Evolutionary conservation across 441 rosid genomes (phyloP).

Genomic region (Biscutella laevigata): DNA sequence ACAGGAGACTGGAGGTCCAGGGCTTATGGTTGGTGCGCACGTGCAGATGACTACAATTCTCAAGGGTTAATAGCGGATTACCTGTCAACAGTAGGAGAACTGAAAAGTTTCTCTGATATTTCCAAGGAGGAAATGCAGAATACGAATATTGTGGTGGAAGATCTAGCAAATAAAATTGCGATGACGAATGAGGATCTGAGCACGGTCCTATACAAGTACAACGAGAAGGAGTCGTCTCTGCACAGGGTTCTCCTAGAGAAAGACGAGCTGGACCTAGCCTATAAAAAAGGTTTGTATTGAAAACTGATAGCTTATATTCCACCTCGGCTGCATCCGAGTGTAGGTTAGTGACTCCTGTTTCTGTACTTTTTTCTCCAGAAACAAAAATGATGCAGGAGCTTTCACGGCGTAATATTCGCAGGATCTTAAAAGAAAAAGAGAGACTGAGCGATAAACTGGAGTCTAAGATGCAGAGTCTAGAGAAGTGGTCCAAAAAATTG

Average conservation of each 20-base stretch:
- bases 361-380: constrained; percentile 36
- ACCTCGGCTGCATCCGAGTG: not conserved
- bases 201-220: constrained; percentile 40
- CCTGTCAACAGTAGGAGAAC: constrained; percentile 46
- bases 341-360: not conserved
- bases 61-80: constrained; percentile 60
- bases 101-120: constrained; percentile 49
- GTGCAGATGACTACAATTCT: constrained; percentile 48
- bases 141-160: constrained; percentile 32
- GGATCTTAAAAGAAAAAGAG: constrained; percentile 59
- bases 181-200: constrained; percentile 50
- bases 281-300: constrained; percentile 51
- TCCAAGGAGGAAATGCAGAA: constrained; percentile 34
- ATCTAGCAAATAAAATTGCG: constrained; percentile 50
- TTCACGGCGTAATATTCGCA: constrained; percentile 45
- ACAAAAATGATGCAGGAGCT: constrained; percentile 60
- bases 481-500: constrained; percentile 52
- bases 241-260: constrained; percentile 59
- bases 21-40: constrained; percentile 71
- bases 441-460: constrained; percentile 51
- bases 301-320: constrained; percentile 1
- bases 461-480: constrained; percentile 42
- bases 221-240: constrained; percentile 46
- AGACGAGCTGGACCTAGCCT: constrained; percentile 51
- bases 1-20: constrained; percentile 29